A percentile compares a stretch with the other conserved stretches of the same genome.
These are phyloP conservation scores for Amauroascus verrucosus DNA, from an alignment of 2,329 filamentous ascomycete genomes.

Conservation along the genomic window DNA sequence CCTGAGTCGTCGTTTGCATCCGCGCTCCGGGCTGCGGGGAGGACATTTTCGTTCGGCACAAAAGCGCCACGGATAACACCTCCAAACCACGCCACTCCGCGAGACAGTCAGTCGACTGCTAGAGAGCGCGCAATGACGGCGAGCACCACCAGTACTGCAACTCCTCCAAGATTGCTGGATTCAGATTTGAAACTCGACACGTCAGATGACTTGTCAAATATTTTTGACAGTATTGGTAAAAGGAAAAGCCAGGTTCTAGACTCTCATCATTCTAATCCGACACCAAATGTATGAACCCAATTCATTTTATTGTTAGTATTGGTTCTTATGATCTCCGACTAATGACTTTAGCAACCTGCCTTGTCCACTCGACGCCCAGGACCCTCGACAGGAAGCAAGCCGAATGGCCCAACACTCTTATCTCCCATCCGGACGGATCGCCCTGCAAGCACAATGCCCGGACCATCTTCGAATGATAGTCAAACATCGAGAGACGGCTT, in stretches of 20 bases:
- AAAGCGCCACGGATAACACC: slow-evolving; percentile 29
- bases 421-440: slow-evolving; percentile 39
- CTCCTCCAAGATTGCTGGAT: slow-evolving; percentile 43
- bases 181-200: slow-evolving; percentile 33
- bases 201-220: slow-evolving; percentile 41
- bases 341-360: background rate
- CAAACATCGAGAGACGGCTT: slow-evolving; percentile 43
- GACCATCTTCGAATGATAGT: slow-evolving; percentile 45
- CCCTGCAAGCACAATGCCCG: slow-evolving; percentile 37
- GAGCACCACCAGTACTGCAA: slow-evolving; percentile 43
- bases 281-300: slow-evolving; percentile 5
- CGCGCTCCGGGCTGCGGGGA: slow-evolving; percentile 38
- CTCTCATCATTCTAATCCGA: slow-evolving; percentile 16
- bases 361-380: slow-evolving; percentile 12
- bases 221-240: slow-evolving; percentile 42
- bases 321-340: background rate
- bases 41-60: slow-evolving; percentile 46
- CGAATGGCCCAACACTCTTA: slow-evolving; percentile 23
- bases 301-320: background rate
- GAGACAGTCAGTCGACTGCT: slow-evolving; percentile 17
- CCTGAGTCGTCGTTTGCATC: slow-evolving; percentile 29
- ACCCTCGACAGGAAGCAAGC: slow-evolving; percentile 15
- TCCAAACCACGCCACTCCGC: slow-evolving; percentile 14
- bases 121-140: slow-evolving; percentile 42
- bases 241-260: slow-evolving; percentile 22